These are phyloP conservation scores for Dryadomyces quercivorus DNA, from an alignment of 2,329 filamentous ascomycete genomes.

Conservation along the genomic window DNA sequence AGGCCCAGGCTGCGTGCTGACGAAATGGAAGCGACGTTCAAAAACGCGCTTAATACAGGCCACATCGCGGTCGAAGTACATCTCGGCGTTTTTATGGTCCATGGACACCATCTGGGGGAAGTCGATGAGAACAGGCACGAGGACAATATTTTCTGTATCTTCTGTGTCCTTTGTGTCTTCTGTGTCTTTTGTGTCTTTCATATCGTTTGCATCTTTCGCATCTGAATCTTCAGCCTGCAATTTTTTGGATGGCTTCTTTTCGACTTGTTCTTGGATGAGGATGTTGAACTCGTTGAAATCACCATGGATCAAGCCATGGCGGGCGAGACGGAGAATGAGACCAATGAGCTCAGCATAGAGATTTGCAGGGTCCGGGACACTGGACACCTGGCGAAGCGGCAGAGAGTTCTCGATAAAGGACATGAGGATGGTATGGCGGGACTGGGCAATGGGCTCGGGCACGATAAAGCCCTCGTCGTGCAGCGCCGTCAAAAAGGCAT, in stretches of 20 bases:
- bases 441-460: constrained; percentile 77
- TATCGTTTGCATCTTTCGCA: too few relatives aligned
- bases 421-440: constrained; percentile 94
- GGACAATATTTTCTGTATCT: constrained; percentile 9
- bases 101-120: constrained; percentile 98
- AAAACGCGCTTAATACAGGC: constrained; percentile 95
- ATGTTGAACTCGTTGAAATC: constrained; percentile 99
- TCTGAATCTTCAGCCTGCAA: too few relatives aligned
- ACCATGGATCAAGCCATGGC: constrained; percentile 84
- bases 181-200: background rate
- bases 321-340: constrained; percentile 72
- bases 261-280: constrained; percentile 63
- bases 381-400: constrained; percentile 77
- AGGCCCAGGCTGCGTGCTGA: constrained; percentile 68
- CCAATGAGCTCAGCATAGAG: constrained; percentile 87
- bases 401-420: constrained; percentile 85
- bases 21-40: constrained; percentile 76
- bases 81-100: constrained; percentile 84
- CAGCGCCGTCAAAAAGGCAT: constrained; percentile 83
- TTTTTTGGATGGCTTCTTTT: constrained; percentile 43
- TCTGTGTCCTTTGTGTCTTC: constrained; percentile 12
- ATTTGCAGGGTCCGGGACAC: constrained; percentile 69
- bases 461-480: constrained; percentile 78
- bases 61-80: constrained; percentile 96
- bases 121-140: constrained; percentile 83